phyloP scores from a whole-genome alignment of 106 monocot species.

The Cymbidium sinense region DNA sequence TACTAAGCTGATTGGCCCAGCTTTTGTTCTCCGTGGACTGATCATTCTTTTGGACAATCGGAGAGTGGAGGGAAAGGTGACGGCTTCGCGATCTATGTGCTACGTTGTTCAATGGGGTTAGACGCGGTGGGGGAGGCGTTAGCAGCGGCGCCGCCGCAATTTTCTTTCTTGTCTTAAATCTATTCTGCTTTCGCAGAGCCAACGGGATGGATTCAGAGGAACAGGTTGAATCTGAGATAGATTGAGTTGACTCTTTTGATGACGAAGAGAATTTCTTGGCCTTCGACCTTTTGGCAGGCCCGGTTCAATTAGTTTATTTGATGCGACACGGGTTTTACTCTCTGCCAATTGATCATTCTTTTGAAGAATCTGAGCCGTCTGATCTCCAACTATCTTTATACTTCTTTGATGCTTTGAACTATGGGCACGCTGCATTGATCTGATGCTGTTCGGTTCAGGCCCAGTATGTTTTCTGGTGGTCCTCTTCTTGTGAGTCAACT shows the following conservation, averaged over 20 bases:
- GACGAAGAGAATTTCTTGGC: not conserved
- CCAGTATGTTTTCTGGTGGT: not conserved
- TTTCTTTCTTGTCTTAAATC: not conserved
- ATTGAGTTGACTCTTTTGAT: not conserved
- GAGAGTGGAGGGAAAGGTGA: not conserved
- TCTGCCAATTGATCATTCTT: not conserved
- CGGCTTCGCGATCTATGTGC: too few relatives aligned
- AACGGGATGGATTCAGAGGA: not conserved
- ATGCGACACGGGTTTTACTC: not conserved
- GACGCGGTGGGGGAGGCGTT: too few relatives aligned
- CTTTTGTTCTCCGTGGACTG: not conserved
- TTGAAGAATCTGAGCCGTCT: not conserved
- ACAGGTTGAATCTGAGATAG: not conserved
- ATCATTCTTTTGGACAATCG: not conserved
- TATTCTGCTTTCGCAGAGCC: not conserved
- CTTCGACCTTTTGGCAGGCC: not conserved
- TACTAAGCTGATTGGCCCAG: not conserved
- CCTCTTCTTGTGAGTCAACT: conserved; percentile 11
- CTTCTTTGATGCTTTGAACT: not conserved
- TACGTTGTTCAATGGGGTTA: too few relatives aligned
- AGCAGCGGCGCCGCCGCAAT: not conserved
- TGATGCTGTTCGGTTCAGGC: not conserved
- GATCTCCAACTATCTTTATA: not conserved
- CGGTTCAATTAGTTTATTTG: not conserved
- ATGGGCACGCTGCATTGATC: too few relatives aligned